Evolutionary conservation across 1,284 basidiomycete species (phyloP).

Genomic region (Ceratobasidium sp.): DNA sequence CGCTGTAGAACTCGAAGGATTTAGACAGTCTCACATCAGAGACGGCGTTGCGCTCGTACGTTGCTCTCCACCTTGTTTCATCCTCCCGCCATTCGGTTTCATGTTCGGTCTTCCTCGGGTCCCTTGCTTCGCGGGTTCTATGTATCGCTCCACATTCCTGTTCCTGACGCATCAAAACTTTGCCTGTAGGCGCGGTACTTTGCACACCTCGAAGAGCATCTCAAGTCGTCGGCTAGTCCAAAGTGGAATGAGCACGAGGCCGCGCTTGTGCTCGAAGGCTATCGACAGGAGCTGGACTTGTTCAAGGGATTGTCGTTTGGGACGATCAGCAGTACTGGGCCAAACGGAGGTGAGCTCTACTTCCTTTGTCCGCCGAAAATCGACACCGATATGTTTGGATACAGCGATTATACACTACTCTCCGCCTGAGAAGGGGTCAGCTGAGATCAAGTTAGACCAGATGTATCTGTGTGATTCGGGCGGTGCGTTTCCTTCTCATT

Average conservation of each 20-base stretch:
- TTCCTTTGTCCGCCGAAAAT: no score
- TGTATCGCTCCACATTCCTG: not conserved
- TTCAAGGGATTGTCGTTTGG: constrained; percentile 92
- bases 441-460: constrained; percentile 80
- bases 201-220: constrained; percentile 91
- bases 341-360: constrained; percentile 78
- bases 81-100: constrained; percentile 2
- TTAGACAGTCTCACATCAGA: constrained; percentile 88
- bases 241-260: constrained; percentile 85
- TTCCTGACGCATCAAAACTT: not conserved
- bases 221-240: constrained; percentile 68
- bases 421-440: constrained; percentile 81
- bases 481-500: constrained; percentile 64
- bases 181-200: constrained; percentile 76
- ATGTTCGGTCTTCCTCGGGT: no score
- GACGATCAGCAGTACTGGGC: constrained; percentile 92
- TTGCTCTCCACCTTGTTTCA: constrained; percentile 46
- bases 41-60: constrained; percentile 86
- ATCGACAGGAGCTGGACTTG: constrained; percentile 79
- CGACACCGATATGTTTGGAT: constrained; percentile 4
- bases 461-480: constrained; percentile 97
- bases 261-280: constrained; percentile 83
- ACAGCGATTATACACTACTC: constrained; percentile 94
- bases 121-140: not conserved
- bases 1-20: constrained; percentile 86